Percentiles rank a stretch among this genome's conserved stretches.
Evolutionary conservation across 1,139 yeast species (phyloP).

Genomic region (Blastobotrys malaysiensis): DNA sequence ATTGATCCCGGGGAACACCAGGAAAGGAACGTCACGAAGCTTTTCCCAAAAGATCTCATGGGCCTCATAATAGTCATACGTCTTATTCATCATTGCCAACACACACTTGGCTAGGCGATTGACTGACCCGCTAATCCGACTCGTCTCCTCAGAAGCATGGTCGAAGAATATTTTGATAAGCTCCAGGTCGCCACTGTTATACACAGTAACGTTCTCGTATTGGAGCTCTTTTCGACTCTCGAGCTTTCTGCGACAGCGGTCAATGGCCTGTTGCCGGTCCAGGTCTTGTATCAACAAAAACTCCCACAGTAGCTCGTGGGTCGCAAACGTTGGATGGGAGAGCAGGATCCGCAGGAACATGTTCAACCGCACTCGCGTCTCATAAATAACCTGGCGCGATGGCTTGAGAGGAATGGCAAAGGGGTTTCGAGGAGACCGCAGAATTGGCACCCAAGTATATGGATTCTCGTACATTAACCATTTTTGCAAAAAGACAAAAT

Average conservation of each 20-base stretch:
- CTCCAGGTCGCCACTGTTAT: conserved; percentile 23
- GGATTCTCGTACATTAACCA: conserved; percentile 36
- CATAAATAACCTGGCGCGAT: conserved; percentile 40
- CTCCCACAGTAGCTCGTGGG: conserved; percentile 41
- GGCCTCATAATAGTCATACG: conserved; percentile 21
- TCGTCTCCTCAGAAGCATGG: conserved; percentile 25
- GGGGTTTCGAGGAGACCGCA: conserved; percentile 30
- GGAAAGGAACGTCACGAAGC: conserved; percentile 16
- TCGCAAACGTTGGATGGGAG: conserved; percentile 32
- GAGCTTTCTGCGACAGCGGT: conserved; percentile 32
- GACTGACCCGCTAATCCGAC: conserved; percentile 15
- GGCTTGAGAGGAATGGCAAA: conserved; percentile 34
- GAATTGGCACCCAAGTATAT: conserved; percentile 35
- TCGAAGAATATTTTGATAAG: conserved; percentile 23
- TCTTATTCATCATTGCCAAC: conserved; percentile 20
- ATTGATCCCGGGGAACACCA: conserved; percentile 3
- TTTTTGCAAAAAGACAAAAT: conserved; percentile 37
- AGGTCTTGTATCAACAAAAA: conserved; percentile 40
- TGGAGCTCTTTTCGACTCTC: conserved; percentile 33
- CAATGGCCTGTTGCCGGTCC: conserved; percentile 32
- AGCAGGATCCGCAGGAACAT: conserved; percentile 41
- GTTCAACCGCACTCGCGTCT: conserved; percentile 46
- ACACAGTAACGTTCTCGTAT: conserved; percentile 24
- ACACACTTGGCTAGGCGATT: conserved; percentile 15
- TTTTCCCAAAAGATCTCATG: conserved; percentile 19